Percentiles rank a stretch among this genome's conserved stretches.
phyloP scores from a whole-genome alignment of 2,329 filamentous ascomycete genomes.

The Microsporum ferrugineum region DNA sequence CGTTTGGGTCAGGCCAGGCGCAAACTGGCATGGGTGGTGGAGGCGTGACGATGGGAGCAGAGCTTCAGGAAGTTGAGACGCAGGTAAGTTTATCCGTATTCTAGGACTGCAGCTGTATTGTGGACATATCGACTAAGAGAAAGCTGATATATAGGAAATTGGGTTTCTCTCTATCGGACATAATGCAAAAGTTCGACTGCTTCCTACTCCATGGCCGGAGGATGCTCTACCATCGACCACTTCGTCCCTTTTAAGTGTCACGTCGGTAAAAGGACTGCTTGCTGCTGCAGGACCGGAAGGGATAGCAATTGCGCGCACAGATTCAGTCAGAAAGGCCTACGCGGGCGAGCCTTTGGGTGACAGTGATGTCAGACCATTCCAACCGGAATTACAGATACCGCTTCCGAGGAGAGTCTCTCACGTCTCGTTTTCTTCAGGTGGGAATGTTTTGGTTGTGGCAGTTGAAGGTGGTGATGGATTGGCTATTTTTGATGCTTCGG shows the following conservation, averaged over 20 bases:
- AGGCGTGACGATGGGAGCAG: conserved; percentile 45
- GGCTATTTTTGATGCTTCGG: conserved; percentile 66
- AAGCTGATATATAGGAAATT: conserved; percentile 43
- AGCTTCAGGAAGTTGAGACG: conserved; percentile 67
- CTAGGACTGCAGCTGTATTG: neutral
- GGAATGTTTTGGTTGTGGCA: conserved; percentile 70
- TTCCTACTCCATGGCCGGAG: conserved; percentile 65
- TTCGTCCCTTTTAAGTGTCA: conserved; percentile 73
- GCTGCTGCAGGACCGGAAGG: conserved; percentile 77
- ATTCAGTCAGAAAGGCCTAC: conserved; percentile 66
- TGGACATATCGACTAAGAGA: neutral
- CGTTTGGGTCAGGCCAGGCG: conserved; percentile 41
- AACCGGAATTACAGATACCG: conserved; percentile 60
- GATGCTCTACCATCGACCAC: conserved; percentile 60
- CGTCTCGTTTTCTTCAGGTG: conserved; percentile 81
- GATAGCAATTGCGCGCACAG: conserved; percentile 64
- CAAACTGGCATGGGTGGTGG: conserved; percentile 22
- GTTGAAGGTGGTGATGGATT: conserved; percentile 72
- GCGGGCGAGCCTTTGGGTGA: conserved; percentile 46
- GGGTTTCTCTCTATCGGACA: conserved; percentile 71
- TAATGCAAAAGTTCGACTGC: conserved; percentile 66
- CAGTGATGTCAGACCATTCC: conserved; percentile 56
- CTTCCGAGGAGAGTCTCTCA: conserved; percentile 72
- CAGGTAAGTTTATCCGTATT: conserved; percentile 46
- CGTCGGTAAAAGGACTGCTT: conserved; percentile 65